phyloP scores from a whole-genome alignment of 768 basidiomycete genomes.

The Lanmaoa rubissima region DNA sequence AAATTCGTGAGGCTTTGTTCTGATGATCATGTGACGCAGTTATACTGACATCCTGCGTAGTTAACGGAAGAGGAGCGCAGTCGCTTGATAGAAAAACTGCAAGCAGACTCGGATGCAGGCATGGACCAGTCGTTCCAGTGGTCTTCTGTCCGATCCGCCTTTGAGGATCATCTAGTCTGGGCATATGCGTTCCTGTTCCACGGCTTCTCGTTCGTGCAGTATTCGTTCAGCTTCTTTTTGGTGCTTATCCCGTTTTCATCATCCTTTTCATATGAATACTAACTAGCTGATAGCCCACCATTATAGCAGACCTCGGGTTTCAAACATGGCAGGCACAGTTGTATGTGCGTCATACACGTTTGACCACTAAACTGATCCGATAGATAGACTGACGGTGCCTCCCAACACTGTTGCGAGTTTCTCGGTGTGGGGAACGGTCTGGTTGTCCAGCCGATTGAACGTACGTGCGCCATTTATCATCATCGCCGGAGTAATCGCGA shows the following conservation, averaged over 20 bases:
- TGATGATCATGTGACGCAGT: neutral
- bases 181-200: slow-evolving; percentile 61
- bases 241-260: slow-evolving; percentile 17
- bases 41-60: slow-evolving; percentile 28
- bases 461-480: slow-evolving; percentile 54
- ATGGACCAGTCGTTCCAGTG: slow-evolving; percentile 55
- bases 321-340: slow-evolving; percentile 60
- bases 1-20: slow-evolving; percentile 44
- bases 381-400: slow-evolving; percentile 51
- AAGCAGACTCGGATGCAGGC: slow-evolving; percentile 53
- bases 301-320: slow-evolving; percentile 57
- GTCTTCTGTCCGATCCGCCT: slow-evolving; percentile 53
- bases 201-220: slow-evolving; percentile 57
- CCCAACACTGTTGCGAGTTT: slow-evolving; percentile 52
- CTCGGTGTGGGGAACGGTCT: slow-evolving; percentile 50
- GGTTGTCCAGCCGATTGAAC: slow-evolving; percentile 47
- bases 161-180: slow-evolving; percentile 59
- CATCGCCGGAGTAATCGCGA: slow-evolving; percentile 44
- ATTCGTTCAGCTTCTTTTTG: slow-evolving; percentile 59
- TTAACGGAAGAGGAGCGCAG: slow-evolving; percentile 51
- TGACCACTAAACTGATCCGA: neutral
- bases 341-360: slow-evolving; percentile 30
- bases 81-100: slow-evolving; percentile 48
- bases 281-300: slow-evolving; percentile 45
- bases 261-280: neutral